Conservation (phyloP, 1,284 basidiomycete genomes). For the Apiotrichum gracile region DNA sequence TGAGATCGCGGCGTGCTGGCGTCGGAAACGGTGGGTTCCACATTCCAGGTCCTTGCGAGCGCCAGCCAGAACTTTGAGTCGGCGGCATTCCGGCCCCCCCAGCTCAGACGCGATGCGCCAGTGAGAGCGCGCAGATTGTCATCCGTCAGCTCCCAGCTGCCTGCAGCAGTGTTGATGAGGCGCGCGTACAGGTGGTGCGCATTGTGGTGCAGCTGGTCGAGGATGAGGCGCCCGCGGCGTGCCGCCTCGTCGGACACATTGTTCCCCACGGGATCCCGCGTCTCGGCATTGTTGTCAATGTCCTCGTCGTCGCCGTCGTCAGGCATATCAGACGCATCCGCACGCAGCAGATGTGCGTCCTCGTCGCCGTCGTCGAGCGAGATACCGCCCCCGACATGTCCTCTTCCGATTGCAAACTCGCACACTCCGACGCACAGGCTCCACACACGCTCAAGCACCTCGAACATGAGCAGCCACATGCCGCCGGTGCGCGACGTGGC, state of each 20-base stretch:
- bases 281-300: slow-evolving; percentile 2
- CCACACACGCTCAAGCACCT: slow-evolving; percentile 33
- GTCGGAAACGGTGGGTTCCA: slow-evolving; percentile 14
- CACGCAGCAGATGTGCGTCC: slow-evolving; percentile 24
- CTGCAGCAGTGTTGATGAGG: slow-evolving; percentile 14
- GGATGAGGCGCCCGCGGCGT: slow-evolving; percentile 29
- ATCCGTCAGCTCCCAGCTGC: slow-evolving; percentile 16
- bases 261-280: neutral
- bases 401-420: slow-evolving; percentile 39
- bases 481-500: slow-evolving; percentile 15
- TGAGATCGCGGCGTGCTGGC: too few relatives aligned
- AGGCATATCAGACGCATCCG: slow-evolving; percentile 12
- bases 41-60: slow-evolving; percentile 16
- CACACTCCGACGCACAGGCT: slow-evolving; percentile 40
- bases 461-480: slow-evolving; percentile 39
- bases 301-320: slow-evolving; percentile 5
- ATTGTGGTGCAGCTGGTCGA: slow-evolving; percentile 39
- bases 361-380: slow-evolving; percentile 31
- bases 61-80: slow-evolving; percentile 13
- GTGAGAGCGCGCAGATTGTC: slow-evolving; percentile 11
- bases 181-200: slow-evolving; percentile 34
- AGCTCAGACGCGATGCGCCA: slow-evolving; percentile 7
- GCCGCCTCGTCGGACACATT: slow-evolving; percentile 21
- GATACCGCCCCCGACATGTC: slow-evolving; percentile 19
- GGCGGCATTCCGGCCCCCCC: slow-evolving; percentile 2